These are phyloP conservation scores for Acanthamoeba culbertsoni DNA, from an alignment of 208 protist species.

Conservation along the genomic window DNA sequence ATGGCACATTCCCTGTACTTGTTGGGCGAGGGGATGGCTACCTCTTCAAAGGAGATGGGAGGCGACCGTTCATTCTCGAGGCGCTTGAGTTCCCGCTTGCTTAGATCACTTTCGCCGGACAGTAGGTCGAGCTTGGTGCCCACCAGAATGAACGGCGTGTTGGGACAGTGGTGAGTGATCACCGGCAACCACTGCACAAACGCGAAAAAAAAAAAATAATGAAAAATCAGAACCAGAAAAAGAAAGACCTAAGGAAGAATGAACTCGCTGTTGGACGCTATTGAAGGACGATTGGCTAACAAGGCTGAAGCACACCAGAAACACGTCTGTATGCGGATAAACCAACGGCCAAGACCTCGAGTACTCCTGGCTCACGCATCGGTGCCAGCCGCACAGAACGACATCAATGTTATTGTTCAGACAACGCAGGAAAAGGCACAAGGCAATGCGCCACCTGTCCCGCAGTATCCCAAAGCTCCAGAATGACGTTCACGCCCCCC, in stretches of 20 bases:
- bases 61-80: background rate
- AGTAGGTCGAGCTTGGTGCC: slow-evolving; percentile 79
- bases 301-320: slow-evolving; percentile 86
- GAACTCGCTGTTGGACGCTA: slow-evolving; percentile 76
- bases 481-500: slow-evolving; percentile 74
- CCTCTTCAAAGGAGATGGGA: background rate
- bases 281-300: slow-evolving; percentile 79
- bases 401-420: background rate
- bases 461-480: slow-evolving; percentile 82
- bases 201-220: background rate
- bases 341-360: slow-evolving; percentile 83
- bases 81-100: slow-evolving; percentile 55
- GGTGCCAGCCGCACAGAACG: slow-evolving; percentile 42
- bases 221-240: background rate
- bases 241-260: background rate
- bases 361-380: slow-evolving; percentile 72
- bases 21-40: background rate
- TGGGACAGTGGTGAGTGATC: slow-evolving; percentile 57
- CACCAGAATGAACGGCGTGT: slow-evolving; percentile 75
- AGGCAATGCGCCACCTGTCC: background rate
- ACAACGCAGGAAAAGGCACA: slow-evolving; percentile 56
- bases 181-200: slow-evolving; percentile 63
- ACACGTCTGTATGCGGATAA: slow-evolving; percentile 89
- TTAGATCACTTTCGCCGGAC: slow-evolving; percentile 64
- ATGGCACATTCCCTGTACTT: too few species aligned